Percentiles rank a stretch among this genome's conserved stretches.
Conservation (phyloP, 257 asterid species). For the Nicotiana attenuata region DNA sequence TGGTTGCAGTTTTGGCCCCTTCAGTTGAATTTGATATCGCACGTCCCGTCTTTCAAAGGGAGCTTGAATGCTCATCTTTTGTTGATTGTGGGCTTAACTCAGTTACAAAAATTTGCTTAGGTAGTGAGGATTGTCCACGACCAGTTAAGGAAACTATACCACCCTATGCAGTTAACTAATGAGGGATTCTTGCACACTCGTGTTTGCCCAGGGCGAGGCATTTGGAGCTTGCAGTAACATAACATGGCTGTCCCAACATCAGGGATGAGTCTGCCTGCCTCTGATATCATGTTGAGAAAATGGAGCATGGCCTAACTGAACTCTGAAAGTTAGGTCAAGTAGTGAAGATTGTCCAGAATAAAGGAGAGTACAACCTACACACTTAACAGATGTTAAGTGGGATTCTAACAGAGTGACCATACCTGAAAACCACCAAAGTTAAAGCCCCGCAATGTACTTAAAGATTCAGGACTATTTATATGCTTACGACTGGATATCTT, state of each 20-base stretch:
- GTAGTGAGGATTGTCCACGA: not conserved
- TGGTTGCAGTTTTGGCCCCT: not conserved
- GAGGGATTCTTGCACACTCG: not conserved
- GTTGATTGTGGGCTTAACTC: not conserved
- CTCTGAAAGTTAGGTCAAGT: not conserved
- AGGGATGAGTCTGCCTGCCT: not conserved
- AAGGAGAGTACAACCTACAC: not conserved
- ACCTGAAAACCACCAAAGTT: not conserved
- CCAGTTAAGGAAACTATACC: not conserved
- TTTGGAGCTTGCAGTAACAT: not conserved
- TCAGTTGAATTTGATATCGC: not conserved
- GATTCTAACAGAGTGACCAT: not conserved
- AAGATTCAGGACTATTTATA: not conserved
- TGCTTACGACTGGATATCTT: not conserved
- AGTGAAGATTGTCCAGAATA: not conserved
- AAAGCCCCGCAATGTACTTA: not conserved
- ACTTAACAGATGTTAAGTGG: not conserved
- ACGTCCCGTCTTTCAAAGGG: not conserved
- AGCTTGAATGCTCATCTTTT: no score
- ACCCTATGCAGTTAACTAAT: not conserved
- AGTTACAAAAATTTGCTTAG: not conserved
- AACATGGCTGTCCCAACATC: not conserved
- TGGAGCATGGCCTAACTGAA: not conserved
- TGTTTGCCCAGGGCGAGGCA: not conserved
- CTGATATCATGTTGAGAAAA: not conserved